phyloP scores from a whole-genome alignment of 352 stramenopile genomes.

The Phytopythium litorale region DNA sequence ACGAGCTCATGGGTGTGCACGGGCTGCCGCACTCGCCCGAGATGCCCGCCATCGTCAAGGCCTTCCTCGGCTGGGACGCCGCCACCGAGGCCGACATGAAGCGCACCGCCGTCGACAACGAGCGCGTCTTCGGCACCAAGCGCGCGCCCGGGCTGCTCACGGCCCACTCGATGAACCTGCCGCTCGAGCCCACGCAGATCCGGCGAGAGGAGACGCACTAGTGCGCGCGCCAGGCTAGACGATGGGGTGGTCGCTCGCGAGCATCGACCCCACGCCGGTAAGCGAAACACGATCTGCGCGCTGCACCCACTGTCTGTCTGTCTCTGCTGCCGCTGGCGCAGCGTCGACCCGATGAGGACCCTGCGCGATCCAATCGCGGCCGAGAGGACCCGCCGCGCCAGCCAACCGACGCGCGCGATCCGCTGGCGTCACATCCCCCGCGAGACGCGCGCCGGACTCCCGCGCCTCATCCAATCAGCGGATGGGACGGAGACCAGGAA shows the following conservation, averaged over 20 bases:
- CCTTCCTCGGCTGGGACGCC: slow-evolving; percentile 57
- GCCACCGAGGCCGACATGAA: slow-evolving; percentile 59
- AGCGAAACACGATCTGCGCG: not conserved
- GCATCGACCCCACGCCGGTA: not conserved
- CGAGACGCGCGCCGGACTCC: not conserved
- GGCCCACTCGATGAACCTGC: slow-evolving; percentile 69
- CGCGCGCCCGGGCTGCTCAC: slow-evolving; percentile 35
- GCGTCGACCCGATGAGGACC: too few relatives aligned
- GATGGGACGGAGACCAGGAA: slow-evolving; percentile 1
- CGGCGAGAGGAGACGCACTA: slow-evolving; percentile 13
- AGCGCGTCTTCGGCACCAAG: slow-evolving; percentile 19
- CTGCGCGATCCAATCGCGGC: not conserved
- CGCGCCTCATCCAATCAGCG: slow-evolving; percentile 5
- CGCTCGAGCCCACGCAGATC: slow-evolving; percentile 25
- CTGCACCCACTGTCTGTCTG: not conserved
- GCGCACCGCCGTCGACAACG: slow-evolving; percentile 28
- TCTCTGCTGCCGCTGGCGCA: not conserved
- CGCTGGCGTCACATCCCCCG: not conserved
- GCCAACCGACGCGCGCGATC: not conserved
- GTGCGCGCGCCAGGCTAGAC: not conserved
- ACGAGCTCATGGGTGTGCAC: slow-evolving; percentile 49
- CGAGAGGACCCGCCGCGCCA: not conserved
- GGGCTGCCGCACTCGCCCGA: slow-evolving; percentile 33
- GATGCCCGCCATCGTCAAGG: slow-evolving; percentile 42
- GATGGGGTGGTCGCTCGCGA: not conserved